Evolutionary conservation across 2,329 filamentous ascomycete genomes (phyloP).

Genomic region (Hypoxylon sp.): DNA sequence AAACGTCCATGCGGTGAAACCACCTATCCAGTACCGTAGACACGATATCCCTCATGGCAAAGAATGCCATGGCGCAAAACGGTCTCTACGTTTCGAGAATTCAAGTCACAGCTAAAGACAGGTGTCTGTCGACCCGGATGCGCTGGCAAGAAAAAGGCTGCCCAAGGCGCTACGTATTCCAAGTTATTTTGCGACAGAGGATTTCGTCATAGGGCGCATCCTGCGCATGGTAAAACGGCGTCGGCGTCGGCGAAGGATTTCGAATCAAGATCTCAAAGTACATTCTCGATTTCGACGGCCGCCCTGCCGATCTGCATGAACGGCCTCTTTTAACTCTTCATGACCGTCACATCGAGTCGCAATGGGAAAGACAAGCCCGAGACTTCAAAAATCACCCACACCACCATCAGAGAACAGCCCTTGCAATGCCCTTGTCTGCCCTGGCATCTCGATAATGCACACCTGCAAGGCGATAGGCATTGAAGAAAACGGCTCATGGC

Average conservation of each 20-base stretch:
- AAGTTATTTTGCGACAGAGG: neutral
- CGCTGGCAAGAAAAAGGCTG: too few species aligned
- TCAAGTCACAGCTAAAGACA: neutral
- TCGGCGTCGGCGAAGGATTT: conserved; percentile 12
- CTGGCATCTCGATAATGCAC: conserved; percentile 36
- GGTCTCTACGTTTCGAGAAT: conserved; percentile 4
- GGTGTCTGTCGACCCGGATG: conserved; percentile 14
- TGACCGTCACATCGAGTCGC: conserved; percentile 28
- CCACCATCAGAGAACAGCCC: conserved; percentile 24
- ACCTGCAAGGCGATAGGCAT: conserved; percentile 22
- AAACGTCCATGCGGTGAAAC: conserved; percentile 38
- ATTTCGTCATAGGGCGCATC: conserved; percentile 21
- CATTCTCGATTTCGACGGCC: conserved; percentile 21
- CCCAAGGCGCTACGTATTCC: too few species aligned
- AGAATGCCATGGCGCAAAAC: conserved; percentile 8
- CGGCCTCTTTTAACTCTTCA: conserved; percentile 23
- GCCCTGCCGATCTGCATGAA: conserved; percentile 28
- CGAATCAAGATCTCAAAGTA: conserved; percentile 25
- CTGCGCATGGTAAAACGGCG: conserved; percentile 4
- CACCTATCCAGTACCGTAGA: conserved; percentile 13
- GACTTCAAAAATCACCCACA: conserved; percentile 29
- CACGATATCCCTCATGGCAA: conserved; percentile 6
- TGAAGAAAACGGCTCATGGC: conserved; percentile 28
- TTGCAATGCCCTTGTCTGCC: conserved; percentile 15
- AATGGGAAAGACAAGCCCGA: conserved; percentile 27